A percentile compares a stretch with the other conserved stretches of the same genome.
Evolutionary conservation across 1,139 yeast genomes (phyloP).

Genomic region (Kodamaea alishanica): DNA sequence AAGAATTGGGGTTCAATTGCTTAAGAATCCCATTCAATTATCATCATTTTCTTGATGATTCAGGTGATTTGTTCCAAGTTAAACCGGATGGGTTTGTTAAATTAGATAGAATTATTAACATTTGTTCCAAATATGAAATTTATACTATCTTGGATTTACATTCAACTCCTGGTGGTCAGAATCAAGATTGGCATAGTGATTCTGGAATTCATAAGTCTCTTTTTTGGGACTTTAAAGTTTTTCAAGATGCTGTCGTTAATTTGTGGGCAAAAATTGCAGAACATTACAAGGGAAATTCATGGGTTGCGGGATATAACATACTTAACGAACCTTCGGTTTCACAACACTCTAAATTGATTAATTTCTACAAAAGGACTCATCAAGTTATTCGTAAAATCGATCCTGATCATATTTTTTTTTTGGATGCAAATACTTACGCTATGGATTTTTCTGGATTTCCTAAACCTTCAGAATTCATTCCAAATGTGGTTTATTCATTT

Average conservation of each 20-base stretch:
- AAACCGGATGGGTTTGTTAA: constrained; percentile 39
- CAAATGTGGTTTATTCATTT: constrained; percentile 42
- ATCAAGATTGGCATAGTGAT: constrained; percentile 50
- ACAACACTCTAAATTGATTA: constrained; percentile 35
- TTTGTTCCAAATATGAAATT: constrained; percentile 36
- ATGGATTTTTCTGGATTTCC: constrained; percentile 47
- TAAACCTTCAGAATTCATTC: constrained; percentile 23
- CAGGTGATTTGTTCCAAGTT: constrained; percentile 31
- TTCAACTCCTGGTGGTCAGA: constrained; percentile 47
- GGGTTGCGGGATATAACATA: constrained; percentile 50
- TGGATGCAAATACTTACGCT: constrained; percentile 47
- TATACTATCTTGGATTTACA: constrained; percentile 46
- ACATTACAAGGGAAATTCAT: constrained; percentile 38
- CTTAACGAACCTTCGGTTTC: constrained; percentile 45
- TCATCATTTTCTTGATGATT: constrained; percentile 43
- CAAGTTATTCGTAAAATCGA: constrained; percentile 36
- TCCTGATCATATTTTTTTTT: constrained; percentile 41
- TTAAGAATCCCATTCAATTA: constrained; percentile 47
- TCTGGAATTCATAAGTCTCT: constrained; percentile 39
- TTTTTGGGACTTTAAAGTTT: constrained; percentile 44
- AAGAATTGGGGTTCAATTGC: constrained; percentile 39
- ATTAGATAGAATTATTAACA: constrained; percentile 36
- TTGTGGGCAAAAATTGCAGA: constrained; percentile 41
- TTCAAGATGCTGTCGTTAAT: constrained; percentile 39
- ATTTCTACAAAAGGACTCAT: constrained; percentile 32